Evolutionary conservation across 768 basidiomycete genomes (phyloP).

Genomic region (Psilocybe subaeruginosa): DNA sequence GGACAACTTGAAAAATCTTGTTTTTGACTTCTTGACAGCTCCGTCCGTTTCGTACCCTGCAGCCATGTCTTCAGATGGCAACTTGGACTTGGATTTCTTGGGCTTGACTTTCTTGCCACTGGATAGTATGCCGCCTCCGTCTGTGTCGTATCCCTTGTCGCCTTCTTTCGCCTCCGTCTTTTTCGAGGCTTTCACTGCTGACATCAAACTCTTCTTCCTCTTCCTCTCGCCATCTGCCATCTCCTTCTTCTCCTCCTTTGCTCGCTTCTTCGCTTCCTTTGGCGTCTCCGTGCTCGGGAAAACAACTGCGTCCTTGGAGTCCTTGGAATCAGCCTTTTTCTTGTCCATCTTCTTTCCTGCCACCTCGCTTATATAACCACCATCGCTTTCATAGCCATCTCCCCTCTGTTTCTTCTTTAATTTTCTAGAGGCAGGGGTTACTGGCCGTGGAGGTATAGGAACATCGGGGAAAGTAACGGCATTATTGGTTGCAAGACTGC

Average conservation of each 20-base stretch:
- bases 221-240: slow-evolving; percentile 35
- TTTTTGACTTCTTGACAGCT: slow-evolving; percentile 38
- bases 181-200: slow-evolving; percentile 18
- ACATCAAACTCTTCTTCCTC: slow-evolving; percentile 36
- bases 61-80: slow-evolving; percentile 17
- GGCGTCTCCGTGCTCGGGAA: slow-evolving; percentile 11
- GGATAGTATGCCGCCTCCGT: slow-evolving; percentile 18
- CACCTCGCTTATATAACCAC: slow-evolving; percentile 50
- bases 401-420: slow-evolving; percentile 42
- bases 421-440: slow-evolving; percentile 33
- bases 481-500: slow-evolving; percentile 9
- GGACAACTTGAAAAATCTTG: slow-evolving; percentile 47
- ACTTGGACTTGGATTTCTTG: slow-evolving; percentile 31
- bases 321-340: slow-evolving; percentile 15
- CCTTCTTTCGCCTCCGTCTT: slow-evolving; percentile 18
- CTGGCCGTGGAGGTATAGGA: slow-evolving; percentile 24
- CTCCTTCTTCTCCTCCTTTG: slow-evolving; percentile 27
- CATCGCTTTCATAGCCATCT: slow-evolving; percentile 58
- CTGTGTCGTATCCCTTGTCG: slow-evolving; percentile 32
- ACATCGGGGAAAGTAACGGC: slow-evolving; percentile 25
- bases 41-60: slow-evolving; percentile 44
- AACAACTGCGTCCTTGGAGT: slow-evolving; percentile 10
- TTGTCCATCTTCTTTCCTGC: slow-evolving; percentile 26
- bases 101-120: slow-evolving; percentile 22
- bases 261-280: slow-evolving; percentile 31